These are phyloP conservation scores for Uronychia binucleata DNA, from an alignment of 73 alveolate species.

Conservation along the genomic window DNA sequence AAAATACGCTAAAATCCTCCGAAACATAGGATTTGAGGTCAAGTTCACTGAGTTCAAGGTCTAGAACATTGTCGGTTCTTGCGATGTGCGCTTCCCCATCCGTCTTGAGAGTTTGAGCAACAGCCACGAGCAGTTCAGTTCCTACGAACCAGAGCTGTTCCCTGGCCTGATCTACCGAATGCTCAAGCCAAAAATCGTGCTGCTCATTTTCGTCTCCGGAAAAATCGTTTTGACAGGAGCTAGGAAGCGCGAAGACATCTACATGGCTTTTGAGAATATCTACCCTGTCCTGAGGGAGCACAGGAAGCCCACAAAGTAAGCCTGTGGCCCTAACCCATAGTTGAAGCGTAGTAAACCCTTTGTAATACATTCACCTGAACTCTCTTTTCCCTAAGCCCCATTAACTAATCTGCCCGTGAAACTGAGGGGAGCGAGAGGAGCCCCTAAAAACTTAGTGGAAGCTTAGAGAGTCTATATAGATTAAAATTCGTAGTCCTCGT, in stretches of 20 bases:
- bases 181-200: conserved; percentile 88
- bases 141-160: conserved; percentile 97
- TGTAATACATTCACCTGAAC: not conserved
- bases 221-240: conserved; percentile 98
- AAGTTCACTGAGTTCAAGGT: conserved; percentile 89
- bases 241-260: conserved; percentile 83
- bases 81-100: conserved; percentile 88
- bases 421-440: not conserved
- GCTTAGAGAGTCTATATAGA: too few species aligned
- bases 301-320: conserved; percentile 48
- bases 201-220: conserved; percentile 95
- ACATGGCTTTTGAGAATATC: conserved; percentile 81
- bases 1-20: conserved; percentile 92
- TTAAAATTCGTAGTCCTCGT: not conserved
- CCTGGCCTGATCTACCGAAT: conserved; percentile 96
- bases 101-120: conserved; percentile 76
- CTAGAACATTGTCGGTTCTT: conserved; percentile 91
- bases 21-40: conserved; percentile 88
- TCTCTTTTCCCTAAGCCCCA: too few species aligned
- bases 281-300: conserved; percentile 79
- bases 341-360: not conserved
- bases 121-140: conserved; percentile 63
- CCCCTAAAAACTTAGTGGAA: not conserved
- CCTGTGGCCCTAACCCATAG: too few species aligned
- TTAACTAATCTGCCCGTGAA: too few species aligned